A percentile compares a stretch with the other conserved stretches of the same genome.
These are phyloP conservation scores for Tieghemostelium lacteum DNA, from an alignment of 78 protist genomes.

Conservation along the genomic window DNA sequence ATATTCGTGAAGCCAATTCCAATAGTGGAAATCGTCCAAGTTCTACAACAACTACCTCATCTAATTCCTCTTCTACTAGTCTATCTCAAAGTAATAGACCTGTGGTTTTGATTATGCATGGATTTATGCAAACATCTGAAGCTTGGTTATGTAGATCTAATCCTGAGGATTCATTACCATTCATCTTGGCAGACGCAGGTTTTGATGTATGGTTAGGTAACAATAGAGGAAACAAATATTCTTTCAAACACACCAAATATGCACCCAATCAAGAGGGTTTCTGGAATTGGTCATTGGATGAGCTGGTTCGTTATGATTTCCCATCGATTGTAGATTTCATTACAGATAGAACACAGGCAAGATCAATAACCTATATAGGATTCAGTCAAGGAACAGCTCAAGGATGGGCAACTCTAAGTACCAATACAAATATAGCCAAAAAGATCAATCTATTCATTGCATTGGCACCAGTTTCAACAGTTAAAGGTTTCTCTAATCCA, in stretches of 20 bases:
- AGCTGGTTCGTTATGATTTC: conserved; percentile 79
- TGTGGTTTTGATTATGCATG: conserved; percentile 77
- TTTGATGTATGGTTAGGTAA: conserved; percentile 87
- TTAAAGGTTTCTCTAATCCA: conserved; percentile 70
- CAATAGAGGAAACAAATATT: conserved; percentile 82
- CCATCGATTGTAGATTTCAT: conserved; percentile 70
- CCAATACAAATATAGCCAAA: conserved; percentile 32
- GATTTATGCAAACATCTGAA: conserved; percentile 77
- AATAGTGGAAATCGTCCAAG: neutral
- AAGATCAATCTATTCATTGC: conserved; percentile 54
- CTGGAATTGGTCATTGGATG: conserved; percentile 85
- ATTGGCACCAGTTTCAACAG: conserved; percentile 62
- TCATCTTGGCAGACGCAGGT: conserved; percentile 82
- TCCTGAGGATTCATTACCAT: conserved; percentile 54
- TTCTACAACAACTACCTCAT: conserved; percentile 6
- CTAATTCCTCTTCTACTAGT: too few relatives aligned
- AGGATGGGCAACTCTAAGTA: conserved; percentile 77
- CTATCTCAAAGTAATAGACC: conserved; percentile 14
- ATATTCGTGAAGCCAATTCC: too few relatives aligned
- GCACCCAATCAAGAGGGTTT: conserved; percentile 49
- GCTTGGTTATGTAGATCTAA: conserved; percentile 73
- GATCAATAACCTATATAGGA: conserved; percentile 73
- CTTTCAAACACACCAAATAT: conserved; percentile 35
- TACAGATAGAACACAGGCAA: conserved; percentile 18
- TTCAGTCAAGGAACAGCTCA: conserved; percentile 87